These are phyloP conservation scores for Nephelium lappaceum DNA, from an alignment of 345 rosid genomes.

Conservation along the genomic window DNA sequence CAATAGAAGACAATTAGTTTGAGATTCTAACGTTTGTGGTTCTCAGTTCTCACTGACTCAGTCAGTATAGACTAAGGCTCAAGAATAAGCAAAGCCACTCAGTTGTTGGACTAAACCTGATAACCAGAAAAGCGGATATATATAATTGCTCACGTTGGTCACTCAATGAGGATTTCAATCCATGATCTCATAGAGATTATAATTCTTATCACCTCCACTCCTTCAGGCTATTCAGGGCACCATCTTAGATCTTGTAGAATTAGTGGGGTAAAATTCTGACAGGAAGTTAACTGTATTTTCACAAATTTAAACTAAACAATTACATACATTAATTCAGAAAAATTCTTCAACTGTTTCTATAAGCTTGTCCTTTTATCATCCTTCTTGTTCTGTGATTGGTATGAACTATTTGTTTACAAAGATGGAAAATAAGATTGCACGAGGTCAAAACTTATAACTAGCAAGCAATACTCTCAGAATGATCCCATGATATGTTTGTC, in stretches of 20 bases:
- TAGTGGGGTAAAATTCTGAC: neutral
- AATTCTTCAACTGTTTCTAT: neutral
- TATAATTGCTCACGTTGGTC: too few species aligned
- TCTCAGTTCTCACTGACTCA: too few species aligned
- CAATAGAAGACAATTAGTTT: neutral
- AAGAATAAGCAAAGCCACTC: neutral
- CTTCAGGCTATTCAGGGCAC: neutral
- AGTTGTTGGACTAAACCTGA: neutral
- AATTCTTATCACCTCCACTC: too few species aligned
- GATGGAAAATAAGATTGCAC: neutral
- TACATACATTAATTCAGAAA: constrained; percentile 3
- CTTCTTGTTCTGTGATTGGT: constrained; percentile 11
- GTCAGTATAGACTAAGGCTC: too few species aligned
- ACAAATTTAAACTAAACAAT: neutral
- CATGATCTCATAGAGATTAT: too few species aligned
- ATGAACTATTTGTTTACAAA: constrained; percentile 3
- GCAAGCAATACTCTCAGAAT: neutral
- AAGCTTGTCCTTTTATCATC: neutral
- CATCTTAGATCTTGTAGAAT: neutral
- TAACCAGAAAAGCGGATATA: too few species aligned
- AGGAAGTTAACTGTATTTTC: neutral
- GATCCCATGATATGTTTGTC: constrained; percentile 4
- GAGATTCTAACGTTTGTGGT: too few species aligned
- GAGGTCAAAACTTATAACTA: neutral
- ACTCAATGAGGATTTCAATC: too few species aligned